Percentiles rank a stretch among this genome's conserved stretches.
These are phyloP conservation scores for Pichia cabralensis DNA, from an alignment of 805 yeast genomes.

Conservation along the genomic window DNA sequence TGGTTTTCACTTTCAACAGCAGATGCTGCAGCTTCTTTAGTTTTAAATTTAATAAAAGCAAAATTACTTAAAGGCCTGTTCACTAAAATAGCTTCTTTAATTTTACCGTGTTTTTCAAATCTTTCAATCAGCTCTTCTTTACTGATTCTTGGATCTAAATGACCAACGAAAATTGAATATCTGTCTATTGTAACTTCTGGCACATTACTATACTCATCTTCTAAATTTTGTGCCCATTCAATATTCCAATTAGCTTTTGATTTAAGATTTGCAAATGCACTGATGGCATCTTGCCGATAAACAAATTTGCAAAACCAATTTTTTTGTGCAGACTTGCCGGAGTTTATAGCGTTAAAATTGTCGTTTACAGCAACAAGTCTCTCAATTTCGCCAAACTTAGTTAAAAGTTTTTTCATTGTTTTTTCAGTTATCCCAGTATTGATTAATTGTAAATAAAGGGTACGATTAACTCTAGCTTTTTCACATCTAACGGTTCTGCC, in stretches of 20 bases:
- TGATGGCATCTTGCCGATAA: slow-evolving; percentile 78
- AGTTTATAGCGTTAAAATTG: slow-evolving; percentile 22
- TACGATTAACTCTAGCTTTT: slow-evolving; percentile 84
- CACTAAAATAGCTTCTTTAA: slow-evolving; percentile 46
- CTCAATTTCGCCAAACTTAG: slow-evolving; percentile 68
- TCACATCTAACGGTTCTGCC: slow-evolving; percentile 81
- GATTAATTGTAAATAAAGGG: slow-evolving; percentile 49
- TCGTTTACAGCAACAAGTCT: slow-evolving; percentile 37
- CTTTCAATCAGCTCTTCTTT: slow-evolving; percentile 46
- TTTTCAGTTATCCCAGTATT: slow-evolving; percentile 15
- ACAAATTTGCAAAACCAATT: slow-evolving; percentile 71
- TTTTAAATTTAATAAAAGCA: slow-evolving; percentile 62
- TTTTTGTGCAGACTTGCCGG: slow-evolving; percentile 9
- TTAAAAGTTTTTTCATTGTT: slow-evolving; percentile 31
- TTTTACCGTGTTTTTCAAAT: slow-evolving; percentile 59
- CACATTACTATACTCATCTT: slow-evolving; percentile 29
- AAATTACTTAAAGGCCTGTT: slow-evolving; percentile 43
- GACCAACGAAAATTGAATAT: slow-evolving; percentile 72
- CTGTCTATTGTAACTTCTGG: slow-evolving; percentile 49
- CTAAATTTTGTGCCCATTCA: slow-evolving; percentile 84
- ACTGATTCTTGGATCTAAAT: slow-evolving; percentile 44
- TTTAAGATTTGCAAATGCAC: slow-evolving; percentile 66
- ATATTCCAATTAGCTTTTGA: slow-evolving; percentile 45
- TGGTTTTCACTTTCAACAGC: slow-evolving; percentile 85
- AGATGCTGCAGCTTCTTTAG: slow-evolving; percentile 69